A percentile compares a stretch with the other conserved stretches of the same genome.
phyloP scores from a whole-genome alignment of 2,329 filamentous ascomycete genomes.

The Verticillium tricorpus region DNA sequence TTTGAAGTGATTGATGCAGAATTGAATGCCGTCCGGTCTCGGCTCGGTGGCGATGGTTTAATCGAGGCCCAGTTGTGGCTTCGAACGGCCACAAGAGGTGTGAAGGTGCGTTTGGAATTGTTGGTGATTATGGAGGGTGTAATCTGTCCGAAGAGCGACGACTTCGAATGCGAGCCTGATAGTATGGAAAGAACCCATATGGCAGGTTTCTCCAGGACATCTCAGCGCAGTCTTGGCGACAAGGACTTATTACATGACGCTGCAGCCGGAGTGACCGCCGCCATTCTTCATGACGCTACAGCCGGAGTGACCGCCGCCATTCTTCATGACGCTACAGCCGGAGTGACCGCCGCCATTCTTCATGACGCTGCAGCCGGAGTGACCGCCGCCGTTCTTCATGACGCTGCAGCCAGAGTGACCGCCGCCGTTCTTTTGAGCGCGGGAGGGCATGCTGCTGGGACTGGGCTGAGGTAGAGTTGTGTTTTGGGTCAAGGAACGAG shows the following conservation, averaged over 20 bases:
- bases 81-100: not conserved
- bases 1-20: not conserved
- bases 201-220: not conserved
- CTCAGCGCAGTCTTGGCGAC: not conserved
- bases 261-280: conserved; percentile 15
- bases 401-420: conserved; percentile 18
- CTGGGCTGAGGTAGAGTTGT: not conserved
- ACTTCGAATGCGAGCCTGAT: not conserved
- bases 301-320: not conserved
- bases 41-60: not conserved
- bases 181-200: not conserved
- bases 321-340: conserved; percentile 24
- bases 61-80: not conserved
- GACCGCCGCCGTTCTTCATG: conserved; percentile 17
- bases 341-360: not conserved
- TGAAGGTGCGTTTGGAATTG: not conserved
- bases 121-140: not conserved
- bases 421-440: not conserved
- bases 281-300: conserved; percentile 18
- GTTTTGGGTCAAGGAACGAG: not conserved
- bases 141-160: not conserved
- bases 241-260: conserved; percentile 24
- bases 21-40: not conserved
- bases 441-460: not conserved
- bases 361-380: conserved; percentile 24